Evolutionary conservation across 129 eudicot genomes (phyloP).

Genomic region (Chrysanthemum makinoi): DNA sequence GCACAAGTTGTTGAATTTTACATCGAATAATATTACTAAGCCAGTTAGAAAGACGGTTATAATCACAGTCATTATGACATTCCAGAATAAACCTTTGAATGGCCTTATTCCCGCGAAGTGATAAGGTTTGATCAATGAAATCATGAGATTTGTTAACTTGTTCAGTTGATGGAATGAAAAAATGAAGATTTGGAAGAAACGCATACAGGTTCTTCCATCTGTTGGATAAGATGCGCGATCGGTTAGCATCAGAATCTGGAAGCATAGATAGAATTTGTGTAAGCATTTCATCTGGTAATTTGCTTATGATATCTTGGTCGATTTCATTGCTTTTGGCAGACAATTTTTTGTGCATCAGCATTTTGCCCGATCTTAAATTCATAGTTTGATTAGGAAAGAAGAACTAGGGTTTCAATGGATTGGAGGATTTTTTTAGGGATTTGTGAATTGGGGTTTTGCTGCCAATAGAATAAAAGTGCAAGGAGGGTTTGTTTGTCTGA

Average conservation of each 20-base stretch:
- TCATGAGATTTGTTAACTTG: conserved; percentile 16
- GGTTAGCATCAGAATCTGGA: not conserved
- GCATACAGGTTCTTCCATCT: not conserved
- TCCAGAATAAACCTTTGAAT: too few species aligned
- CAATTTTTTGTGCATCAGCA: too few species aligned
- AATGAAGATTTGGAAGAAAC: conserved; percentile 18
- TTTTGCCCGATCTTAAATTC: too few species aligned
- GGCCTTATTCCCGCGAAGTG: conserved; percentile 16
- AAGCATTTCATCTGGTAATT: not conserved
- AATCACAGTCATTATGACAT: conserved; percentile 7
- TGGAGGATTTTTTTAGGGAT: too few species aligned
- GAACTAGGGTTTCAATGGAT: too few species aligned
- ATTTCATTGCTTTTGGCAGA: too few species aligned
- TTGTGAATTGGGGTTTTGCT: too few species aligned
- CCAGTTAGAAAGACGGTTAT: conserved; percentile 8
- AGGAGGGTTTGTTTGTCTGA: too few species aligned
- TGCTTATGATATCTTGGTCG: not conserved
- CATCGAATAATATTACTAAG: not conserved
- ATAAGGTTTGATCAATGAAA: conserved; percentile 19
- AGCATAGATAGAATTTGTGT: not conserved
- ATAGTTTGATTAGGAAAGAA: too few species aligned
- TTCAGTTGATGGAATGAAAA: not conserved
- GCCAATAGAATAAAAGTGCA: too few species aligned
- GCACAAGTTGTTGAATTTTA: conserved; percentile 11
- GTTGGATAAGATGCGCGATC: not conserved